Evolutionary conservation across 2,329 filamentous ascomycete genomes (phyloP).

Genomic region (Macrophomina pseudophaseolina): DNA sequence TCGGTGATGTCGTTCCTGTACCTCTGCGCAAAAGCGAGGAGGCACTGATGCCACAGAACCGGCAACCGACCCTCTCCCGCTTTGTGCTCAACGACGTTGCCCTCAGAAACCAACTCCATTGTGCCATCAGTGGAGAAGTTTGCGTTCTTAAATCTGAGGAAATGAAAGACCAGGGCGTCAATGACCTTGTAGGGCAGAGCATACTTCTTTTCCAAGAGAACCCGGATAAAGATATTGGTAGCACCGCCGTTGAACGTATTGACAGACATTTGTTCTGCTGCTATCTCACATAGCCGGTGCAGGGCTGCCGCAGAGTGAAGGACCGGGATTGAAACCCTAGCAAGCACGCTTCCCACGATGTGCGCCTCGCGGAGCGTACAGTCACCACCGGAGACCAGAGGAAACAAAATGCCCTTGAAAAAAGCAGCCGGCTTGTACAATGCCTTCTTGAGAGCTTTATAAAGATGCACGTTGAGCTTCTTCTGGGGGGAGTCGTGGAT

Average conservation of each 20-base stretch:
- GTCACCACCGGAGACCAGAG: constrained; percentile 80
- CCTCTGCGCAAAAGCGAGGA: constrained; percentile 89
- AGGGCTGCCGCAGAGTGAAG: constrained; percentile 91
- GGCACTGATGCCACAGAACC: constrained; percentile 94
- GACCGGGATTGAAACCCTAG: constrained; percentile 84
- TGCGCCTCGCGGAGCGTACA: constrained; percentile 91
- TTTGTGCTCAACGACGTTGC: constrained; percentile 39
- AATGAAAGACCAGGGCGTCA: constrained; percentile 94
- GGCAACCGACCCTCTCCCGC: constrained; percentile 71
- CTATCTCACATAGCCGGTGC: constrained; percentile 91
- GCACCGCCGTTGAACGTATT: constrained; percentile 86
- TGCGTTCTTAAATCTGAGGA: constrained; percentile 80
- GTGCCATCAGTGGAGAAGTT: constrained; percentile 61
- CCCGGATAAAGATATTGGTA: constrained; percentile 93
- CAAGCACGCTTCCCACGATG: constrained; percentile 86
- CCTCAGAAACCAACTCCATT: constrained; percentile 28
- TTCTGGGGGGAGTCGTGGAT: constrained; percentile 79
- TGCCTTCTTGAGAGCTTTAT: constrained; percentile 89
- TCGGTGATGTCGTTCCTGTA: constrained; percentile 97
- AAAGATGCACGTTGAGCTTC: constrained; percentile 94
- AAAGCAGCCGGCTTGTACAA: constrained; percentile 94
- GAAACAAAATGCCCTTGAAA: constrained; percentile 96
- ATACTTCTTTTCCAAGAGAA: constrained; percentile 94
- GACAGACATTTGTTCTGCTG: constrained; percentile 83
- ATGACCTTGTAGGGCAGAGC: constrained; percentile 94